Base-by-base conservation (phyloP, 1,139 yeast species). In the Blastobotrys illinoisensis region DNA sequence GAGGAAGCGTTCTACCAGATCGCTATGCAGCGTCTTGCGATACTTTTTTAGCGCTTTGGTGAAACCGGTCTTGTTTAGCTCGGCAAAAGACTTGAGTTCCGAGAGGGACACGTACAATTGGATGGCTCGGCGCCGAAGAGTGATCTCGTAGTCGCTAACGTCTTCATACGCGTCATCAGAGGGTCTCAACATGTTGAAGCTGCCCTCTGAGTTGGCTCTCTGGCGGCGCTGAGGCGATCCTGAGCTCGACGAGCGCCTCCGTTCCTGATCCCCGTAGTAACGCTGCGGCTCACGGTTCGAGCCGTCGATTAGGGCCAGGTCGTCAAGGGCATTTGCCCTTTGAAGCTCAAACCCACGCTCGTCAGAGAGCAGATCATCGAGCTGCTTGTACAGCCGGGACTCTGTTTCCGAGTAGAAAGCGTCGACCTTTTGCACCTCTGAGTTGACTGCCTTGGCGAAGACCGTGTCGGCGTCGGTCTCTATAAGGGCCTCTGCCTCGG, bases 11-110 rank as follows among this genome's bases (percentile, higher is more conserved):
- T 64, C 70, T 57, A 78, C 83, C 55, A 88, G 73, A 44, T 79
- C 70, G 48, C 87, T 81, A 58, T 80, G 79, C 63, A 90, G 75
- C 18, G 88, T 84, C 68, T 91, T 91, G 71, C 91, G 97, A 68
- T 88, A 91, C 73, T 91, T 91, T 68, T 91, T 91, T 62, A 90
- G 77, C 50, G 90, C 91, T 71, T 91, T 91, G 48, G 87, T 80
- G 71, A 91, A 88, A 5, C 97, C 98, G 36, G 95, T 88, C 61
- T 79, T 79, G 74, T 91, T 91, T 62, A 91, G 76, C 65, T 89
- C 96, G 53, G 87, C 77, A 67, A 74, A 91, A 11, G 95, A 87
- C 64, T 86, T 84, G 62, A 91, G 77, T 69, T 91, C 97, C n/a
- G 90, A 84, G 43, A 90, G 74, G 21, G 82, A 76, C 9, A 93